Conservation (phyloP, 805 yeast species). For the Yamadazyma takamatsuzukensis region DNA sequence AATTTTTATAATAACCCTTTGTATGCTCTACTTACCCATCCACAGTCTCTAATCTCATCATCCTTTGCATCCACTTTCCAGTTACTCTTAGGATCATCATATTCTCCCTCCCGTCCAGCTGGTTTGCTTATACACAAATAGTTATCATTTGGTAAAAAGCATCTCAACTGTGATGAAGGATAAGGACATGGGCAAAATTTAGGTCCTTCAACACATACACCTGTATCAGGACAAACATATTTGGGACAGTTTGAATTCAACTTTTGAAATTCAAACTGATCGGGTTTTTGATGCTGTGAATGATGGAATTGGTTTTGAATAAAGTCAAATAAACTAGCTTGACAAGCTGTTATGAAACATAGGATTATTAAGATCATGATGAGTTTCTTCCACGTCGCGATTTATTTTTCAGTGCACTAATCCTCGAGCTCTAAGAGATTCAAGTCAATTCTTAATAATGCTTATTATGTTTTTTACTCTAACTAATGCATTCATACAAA, state of each 20-base stretch:
- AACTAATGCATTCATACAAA: no score
- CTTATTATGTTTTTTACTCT: no score
- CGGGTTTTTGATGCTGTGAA: slow-evolving; percentile 11
- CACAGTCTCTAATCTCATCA: slow-evolving; percentile 66
- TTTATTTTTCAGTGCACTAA: no score
- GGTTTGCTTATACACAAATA: slow-evolving; percentile 85
- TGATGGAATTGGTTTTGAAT: slow-evolving; percentile 22
- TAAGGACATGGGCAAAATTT: slow-evolving; percentile 87
- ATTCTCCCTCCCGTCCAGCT: slow-evolving; percentile 37
- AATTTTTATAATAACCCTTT: slow-evolving; percentile 37
- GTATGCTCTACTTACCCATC: slow-evolving; percentile 76
- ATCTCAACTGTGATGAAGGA: slow-evolving; percentile 80
- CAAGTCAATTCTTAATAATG: no score
- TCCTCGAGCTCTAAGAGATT: no score
- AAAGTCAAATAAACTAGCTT: slow-evolving; percentile 35
- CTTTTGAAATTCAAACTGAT: slow-evolving; percentile 31
- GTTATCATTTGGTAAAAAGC: slow-evolving; percentile 66
- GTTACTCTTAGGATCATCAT: slow-evolving; percentile 40
- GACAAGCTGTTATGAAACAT: no score
- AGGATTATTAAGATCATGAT: no score
- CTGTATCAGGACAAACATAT: slow-evolving; percentile 81
- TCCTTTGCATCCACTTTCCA: slow-evolving; percentile 49
- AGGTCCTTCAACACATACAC: slow-evolving; percentile 66
- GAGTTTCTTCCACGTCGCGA: no score
- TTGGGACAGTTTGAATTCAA: slow-evolving; percentile 49